Evolutionary conservation across 345 rosid species (phyloP), one percentile per base, ranked within the genome.

Genomic region (Anacardium occidentale): DNA sequence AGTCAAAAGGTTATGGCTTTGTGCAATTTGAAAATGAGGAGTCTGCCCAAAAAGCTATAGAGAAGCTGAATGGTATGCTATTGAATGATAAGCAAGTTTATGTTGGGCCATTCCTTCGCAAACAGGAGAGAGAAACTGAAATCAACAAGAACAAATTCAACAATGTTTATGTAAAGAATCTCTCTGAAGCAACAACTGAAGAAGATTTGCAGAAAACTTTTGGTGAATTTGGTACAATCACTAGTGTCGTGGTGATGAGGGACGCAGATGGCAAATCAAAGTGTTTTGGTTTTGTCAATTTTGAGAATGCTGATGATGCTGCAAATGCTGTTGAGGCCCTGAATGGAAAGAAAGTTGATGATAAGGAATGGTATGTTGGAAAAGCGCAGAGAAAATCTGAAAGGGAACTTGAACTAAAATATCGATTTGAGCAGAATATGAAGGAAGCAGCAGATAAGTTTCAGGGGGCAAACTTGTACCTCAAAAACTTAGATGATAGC

Each of bases 1-100:
- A 88, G 79, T 89, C 97, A 6, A 89, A 73, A 83, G 97, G 97
- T 55, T 86, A 91, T 69, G 92, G 94, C 1, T 91, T 91, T 84
- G 91, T 91, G 66, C 97, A 91, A 84, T 91, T 82, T 79, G 94
- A 91, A 60, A 80, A 74, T 22, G 97, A 86, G 57, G 91, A 88
- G 37, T 74, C 91, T 11, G 92, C 90, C 53, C 88, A 88, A 68
- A 83, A 25, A 62, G 97, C 94, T 25, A 91, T 88, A 40, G 90
- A 85, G 68, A 91, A 88, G 81, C 82, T 89, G 60, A 89, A 89
- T 73, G 92, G 92, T 13, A 86, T 83, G 88, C 79, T 86, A 22
- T 66, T 91, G 73, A 87, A 89, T 69, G 92, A 91, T 66, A 91
- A 91, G 60, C 92, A 85, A 75, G 90, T 89, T 58, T 88, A 81